phyloP scores from a whole-genome alignment of 768 basidiomycete genomes.

The Boletellus emodensis region DNA sequence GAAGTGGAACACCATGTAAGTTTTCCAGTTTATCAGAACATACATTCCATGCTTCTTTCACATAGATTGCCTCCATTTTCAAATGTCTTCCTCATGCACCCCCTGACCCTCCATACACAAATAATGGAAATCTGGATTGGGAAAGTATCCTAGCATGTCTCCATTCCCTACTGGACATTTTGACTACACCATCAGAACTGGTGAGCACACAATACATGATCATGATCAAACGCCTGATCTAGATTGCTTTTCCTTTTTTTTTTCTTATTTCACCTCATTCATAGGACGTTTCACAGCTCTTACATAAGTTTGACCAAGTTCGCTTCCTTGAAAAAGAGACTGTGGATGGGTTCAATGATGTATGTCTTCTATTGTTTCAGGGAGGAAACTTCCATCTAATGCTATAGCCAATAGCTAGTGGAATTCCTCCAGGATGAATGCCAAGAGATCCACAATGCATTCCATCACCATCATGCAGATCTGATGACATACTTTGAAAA shows the following conservation, averaged over 20 bases:
- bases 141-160: background rate
- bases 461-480: background rate
- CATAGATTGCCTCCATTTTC: background rate
- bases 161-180: background rate
- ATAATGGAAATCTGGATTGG: background rate
- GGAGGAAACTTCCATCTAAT: background rate
- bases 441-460: background rate
- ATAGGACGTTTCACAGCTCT: background rate
- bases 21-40: background rate
- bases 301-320: background rate
- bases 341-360: background rate
- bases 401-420: background rate
- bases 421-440: background rate
- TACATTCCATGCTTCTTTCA: background rate
- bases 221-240: no score
- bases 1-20: background rate
- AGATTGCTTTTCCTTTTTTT: background rate
- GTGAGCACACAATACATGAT: background rate
- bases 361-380: background rate
- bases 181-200: background rate
- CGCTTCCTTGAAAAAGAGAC: background rate
- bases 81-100: background rate
- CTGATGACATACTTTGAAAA: background rate
- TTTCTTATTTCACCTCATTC: background rate
- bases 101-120: background rate